Evolutionary conservation across 768 basidiomycete species (phyloP), one percentile per base, ranked within the genome.

Genomic region (Boletus insuetus): DNA sequence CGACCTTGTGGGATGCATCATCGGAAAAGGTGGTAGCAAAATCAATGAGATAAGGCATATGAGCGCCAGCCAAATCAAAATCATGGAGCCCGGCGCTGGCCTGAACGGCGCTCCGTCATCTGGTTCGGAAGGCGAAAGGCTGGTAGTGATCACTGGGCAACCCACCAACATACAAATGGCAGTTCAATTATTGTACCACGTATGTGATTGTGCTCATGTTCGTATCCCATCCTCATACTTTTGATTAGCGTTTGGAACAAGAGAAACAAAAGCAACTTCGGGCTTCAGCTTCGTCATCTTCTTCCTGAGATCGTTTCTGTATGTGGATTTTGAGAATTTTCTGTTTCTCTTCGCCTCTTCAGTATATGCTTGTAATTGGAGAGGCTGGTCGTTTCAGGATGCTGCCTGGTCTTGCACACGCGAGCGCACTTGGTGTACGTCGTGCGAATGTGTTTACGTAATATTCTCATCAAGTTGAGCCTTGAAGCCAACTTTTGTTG

Each of bases 21-120:
- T 99, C 63, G 97, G 97, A 41, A 98, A 98, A 72, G 96, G 92
- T 19, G 97, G 97, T 11, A 86, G 88, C 69, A 99, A 98, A 75
- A 99, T 99, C 77, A 98, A 98, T 66, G 97, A 99, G 75, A 97
- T 99, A 59, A 82, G 97, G 61, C 86, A 93, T 60, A 89, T 93
- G 83, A 95, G 92, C 59, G 89, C 89, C 26, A 96, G 94, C 71
- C 88, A 94, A 65, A 98, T 99, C 73, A 94, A 97, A 74, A 98
- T 99, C 51, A 97, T 96, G 88, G 97, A 99, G 64, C 94, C 96
- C 34, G 94, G 94, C 47, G 91, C 91, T 12, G 84, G 84, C 17
- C 72, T 83, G 65, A 85, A 86, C 53, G 89, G 87, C 16, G 85
- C 82, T 19, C 84, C 89, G 24, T 83, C 81, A 2, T 80, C 86